Evolutionary conservation across 305 asterid species (phyloP), one percentile per base, ranked within the genome.

Genomic region (Solanum hybrid): DNA sequence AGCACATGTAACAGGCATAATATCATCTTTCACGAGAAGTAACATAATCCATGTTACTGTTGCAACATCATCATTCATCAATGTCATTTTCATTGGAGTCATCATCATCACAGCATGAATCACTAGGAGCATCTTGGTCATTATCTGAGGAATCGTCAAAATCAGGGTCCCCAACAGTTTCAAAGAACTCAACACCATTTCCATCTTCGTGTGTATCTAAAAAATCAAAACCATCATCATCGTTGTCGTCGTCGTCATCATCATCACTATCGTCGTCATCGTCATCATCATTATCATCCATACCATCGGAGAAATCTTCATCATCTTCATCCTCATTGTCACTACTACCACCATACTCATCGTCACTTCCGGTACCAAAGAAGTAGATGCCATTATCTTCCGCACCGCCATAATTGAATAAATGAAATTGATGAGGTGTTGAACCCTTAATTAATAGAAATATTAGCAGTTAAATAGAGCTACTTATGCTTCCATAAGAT

Each of bases 401-500:
- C 56, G 85, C 92, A n/a, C 84, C 92, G 36, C 93, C 91, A 2
- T 91, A 64, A 60, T 92, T 90, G 85, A 92, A 92, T 90, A 92
- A 91, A 90, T 88, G 89, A 75, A 89, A 32, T 79, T 88, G 93
- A 86, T 88, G 93, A 79, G 91, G 92, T 42, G 90, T 85, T 80
- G 73, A 64, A 91, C 87, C 93, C 94, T 94, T 91, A 89, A 90
- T 93, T 92, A 90, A 90, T 88, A 88, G 90, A 93, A 91, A 92
- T 88, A 88, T 89, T 88, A 75, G 91, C 76, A 86, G 86, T 88
- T 82, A 92, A 90, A 92, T 93, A 96, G 94, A 92, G 91, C 88
- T 89, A 87, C 89, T 91, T 85, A 88, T 85, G 76, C 89, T 86
- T 84, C 72, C 89, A 80, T 88, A 86, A 78, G 90, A 82, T 81